A percentile compares a stretch with the other conserved stretches of the same genome.
These are phyloP conservation scores for Phaeosphaeriaceae sp. DNA, from an alignment of 2,329 filamentous ascomycete genomes.

Conservation along the genomic window DNA sequence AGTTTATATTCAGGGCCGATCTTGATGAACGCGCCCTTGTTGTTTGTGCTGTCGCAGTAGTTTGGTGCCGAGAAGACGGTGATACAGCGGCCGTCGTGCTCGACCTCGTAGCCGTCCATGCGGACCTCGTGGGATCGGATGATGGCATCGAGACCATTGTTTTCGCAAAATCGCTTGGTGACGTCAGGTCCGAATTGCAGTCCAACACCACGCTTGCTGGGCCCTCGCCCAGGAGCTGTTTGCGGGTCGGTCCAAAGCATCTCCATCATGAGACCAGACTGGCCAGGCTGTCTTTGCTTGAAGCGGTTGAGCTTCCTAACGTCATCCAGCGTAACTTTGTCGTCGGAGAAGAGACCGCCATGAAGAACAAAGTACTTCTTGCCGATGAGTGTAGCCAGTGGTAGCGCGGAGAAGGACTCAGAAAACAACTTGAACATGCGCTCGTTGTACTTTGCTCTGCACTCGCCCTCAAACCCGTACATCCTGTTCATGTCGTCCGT, in stretches of 20 bases:
- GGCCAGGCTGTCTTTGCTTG: conserved; percentile 89
- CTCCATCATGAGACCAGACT: conserved; percentile 98
- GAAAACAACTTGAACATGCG: conserved; percentile 97
- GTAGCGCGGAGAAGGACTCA: conserved; percentile 94
- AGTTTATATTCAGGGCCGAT: conserved; percentile 91
- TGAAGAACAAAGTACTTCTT: conserved; percentile 91
- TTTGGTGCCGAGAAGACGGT: conserved; percentile 98
- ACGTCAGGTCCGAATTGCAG: conserved; percentile 97
- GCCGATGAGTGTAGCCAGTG: conserved; percentile 89
- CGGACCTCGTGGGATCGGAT: conserved; percentile 97
- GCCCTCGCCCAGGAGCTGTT: conserved; percentile 80
- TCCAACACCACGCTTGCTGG: conserved; percentile 95
- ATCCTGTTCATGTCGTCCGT: conserved; percentile 99
- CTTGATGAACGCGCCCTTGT: conserved; percentile 98
- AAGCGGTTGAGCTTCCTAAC: conserved; percentile 92
- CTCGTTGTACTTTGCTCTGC: conserved; percentile 97
- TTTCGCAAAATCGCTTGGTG: conserved; percentile 95
- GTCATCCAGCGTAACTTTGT: conserved; percentile 89
- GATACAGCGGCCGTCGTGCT: conserved; percentile 94
- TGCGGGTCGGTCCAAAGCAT: conserved; percentile 99
- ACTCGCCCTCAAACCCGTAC: conserved; percentile 98
- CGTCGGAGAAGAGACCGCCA: conserved; percentile 94
- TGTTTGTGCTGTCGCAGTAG: conserved; percentile 98
- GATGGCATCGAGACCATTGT: conserved; percentile 90
- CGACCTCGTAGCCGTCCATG: conserved; percentile 99